Conservation (phyloP, 2,329 filamentous ascomycete species). For the Alternaria triticimaculans region DNA sequence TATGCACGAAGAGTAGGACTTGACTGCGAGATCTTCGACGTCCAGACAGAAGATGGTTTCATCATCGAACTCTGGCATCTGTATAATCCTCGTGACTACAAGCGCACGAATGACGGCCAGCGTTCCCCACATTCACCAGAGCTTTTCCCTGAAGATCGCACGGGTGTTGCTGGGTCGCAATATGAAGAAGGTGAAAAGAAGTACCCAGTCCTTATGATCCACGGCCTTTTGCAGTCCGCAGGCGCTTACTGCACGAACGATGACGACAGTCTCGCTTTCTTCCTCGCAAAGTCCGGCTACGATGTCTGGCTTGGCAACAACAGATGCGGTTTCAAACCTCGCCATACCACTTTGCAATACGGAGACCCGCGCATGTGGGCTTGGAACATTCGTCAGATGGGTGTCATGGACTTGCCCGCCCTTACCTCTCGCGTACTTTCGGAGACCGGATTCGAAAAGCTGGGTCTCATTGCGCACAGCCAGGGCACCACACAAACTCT, state of each 20-base stretch:
- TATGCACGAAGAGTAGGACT: conserved; percentile 88
- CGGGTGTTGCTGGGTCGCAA: conserved; percentile 31
- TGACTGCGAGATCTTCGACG: conserved; percentile 80
- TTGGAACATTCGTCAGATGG: conserved; percentile 93
- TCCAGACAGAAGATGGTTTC: conserved; percentile 94
- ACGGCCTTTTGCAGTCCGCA: conserved; percentile 85
- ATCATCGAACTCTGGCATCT: conserved; percentile 89
- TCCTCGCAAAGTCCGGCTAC: conserved; percentile 87
- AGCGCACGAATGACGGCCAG: conserved; percentile 57
- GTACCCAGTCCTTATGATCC: conserved; percentile 86
- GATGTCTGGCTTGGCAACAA: conserved; percentile 98
- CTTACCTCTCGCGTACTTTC: conserved; percentile 78
- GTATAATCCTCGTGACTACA: conserved; percentile 80
- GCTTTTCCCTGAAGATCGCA: conserved; percentile 60
- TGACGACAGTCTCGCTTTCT: conserved; percentile 88
- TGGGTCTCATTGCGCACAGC: conserved; percentile 84
- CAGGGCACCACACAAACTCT: conserved; percentile 91
- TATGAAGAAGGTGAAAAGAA: conserved; percentile 58
- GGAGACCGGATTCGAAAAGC: conserved; percentile 82
- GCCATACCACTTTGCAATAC: conserved; percentile 73
- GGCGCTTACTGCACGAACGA: conserved; percentile 92
- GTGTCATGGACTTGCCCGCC: conserved; percentile 83
- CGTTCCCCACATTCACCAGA: conserved; percentile 65
- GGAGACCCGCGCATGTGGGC: conserved; percentile 91
- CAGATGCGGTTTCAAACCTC: conserved; percentile 81